Conservation (phyloP, 169 alveolate species). For the Babesia sp. region DNA sequence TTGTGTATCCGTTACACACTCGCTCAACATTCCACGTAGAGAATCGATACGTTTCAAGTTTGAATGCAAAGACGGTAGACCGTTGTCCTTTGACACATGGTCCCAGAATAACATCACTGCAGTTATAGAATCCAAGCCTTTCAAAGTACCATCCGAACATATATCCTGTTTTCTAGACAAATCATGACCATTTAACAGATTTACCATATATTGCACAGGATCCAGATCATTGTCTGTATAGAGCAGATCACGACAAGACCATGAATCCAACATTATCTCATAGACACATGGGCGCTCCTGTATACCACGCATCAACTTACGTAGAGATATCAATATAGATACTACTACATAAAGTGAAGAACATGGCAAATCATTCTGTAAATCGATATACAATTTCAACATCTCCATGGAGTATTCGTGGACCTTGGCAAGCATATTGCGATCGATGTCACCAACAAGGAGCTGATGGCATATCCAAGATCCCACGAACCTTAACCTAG, state of each 20-base stretch:
- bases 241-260: background rate
- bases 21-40: constrained; percentile 12
- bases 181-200: constrained; percentile 8
- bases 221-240: background rate
- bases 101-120: constrained; percentile 36
- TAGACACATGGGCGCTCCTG: constrained; percentile 1
- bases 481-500: constrained; percentile 20
- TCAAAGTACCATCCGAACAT: background rate
- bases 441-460: constrained; percentile 1
- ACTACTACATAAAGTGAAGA: background rate
- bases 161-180: background rate
- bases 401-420: constrained; percentile 29
- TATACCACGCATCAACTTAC: constrained; percentile 2
- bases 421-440: background rate
- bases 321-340: constrained; percentile 13
- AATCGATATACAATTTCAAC: constrained; percentile 13
- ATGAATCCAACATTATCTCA: constrained; percentile 26
- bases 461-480: constrained; percentile 35
- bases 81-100: constrained; percentile 21
- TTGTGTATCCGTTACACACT: constrained; percentile 8
- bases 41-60: constrained; percentile 21
- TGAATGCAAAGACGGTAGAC: constrained; percentile 14
- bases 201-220: constrained; percentile 7
- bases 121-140: background rate
- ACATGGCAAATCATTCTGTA: constrained; percentile 31